These are phyloP conservation scores for Dendrobium chrysotoxum DNA, from an alignment of 106 monocot genomes.

Conservation along the genomic window DNA sequence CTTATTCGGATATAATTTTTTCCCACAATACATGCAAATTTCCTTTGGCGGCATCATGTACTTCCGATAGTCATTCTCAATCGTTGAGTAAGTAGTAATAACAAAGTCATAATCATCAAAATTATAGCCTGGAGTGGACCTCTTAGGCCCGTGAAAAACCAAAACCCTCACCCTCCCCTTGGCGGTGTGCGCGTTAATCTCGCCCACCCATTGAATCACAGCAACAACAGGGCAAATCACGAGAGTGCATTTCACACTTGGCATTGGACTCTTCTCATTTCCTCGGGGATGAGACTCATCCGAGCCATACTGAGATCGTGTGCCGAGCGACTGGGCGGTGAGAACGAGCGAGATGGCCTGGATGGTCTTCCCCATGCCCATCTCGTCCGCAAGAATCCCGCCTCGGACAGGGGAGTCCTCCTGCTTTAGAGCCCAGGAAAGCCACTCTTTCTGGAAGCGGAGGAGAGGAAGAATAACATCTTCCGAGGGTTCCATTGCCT, in stretches of 20 bases:
- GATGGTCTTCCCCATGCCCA: slow-evolving; percentile 99
- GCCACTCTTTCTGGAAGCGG: slow-evolving; percentile 89
- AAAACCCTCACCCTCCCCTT: slow-evolving; percentile 38
- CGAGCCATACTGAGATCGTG: not conserved
- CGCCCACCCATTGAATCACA: slow-evolving; percentile 78
- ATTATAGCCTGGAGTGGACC: slow-evolving; percentile 15
- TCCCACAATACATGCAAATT: slow-evolving; percentile 49
- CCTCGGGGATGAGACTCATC: not conserved
- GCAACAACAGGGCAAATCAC: slow-evolving; percentile 85
- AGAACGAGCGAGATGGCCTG: slow-evolving; percentile 82
- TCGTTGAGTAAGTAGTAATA: slow-evolving; percentile 65
- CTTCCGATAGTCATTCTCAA: slow-evolving; percentile 66
- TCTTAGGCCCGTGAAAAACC: slow-evolving; percentile 43
- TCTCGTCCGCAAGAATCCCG: slow-evolving; percentile 86
- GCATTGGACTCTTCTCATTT: not conserved
- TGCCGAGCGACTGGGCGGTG: slow-evolving; percentile 32
- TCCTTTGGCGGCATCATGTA: slow-evolving; percentile 54
- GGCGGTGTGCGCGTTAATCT: slow-evolving; percentile 53
- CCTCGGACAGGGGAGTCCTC: slow-evolving; percentile 48
- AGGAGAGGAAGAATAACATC: slow-evolving; percentile 55
- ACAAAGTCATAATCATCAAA: slow-evolving; percentile 79
- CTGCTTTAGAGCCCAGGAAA: slow-evolving; percentile 74
- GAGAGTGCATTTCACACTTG: slow-evolving; percentile 39
- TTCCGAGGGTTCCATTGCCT: slow-evolving; percentile 37
- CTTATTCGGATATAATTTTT: slow-evolving; percentile 26